phyloP scores from a whole-genome alignment of 306 rosid genomes.

The Oxytropis ochrocephala region DNA sequence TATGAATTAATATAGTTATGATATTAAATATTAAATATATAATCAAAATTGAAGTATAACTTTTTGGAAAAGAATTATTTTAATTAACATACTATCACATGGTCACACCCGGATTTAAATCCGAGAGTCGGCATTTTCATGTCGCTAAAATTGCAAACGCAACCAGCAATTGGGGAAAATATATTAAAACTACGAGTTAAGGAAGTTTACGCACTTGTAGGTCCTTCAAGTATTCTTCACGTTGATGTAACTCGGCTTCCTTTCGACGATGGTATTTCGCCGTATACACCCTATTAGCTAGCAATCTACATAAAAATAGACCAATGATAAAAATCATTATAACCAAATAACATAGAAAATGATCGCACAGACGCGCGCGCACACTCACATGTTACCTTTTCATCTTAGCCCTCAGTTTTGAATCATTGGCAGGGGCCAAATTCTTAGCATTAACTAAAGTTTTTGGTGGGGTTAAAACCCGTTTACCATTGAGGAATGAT shows the following conservation, averaged over 20 bases:
- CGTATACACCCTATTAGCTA: slow-evolving; percentile 1
- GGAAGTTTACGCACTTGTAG: background rate
- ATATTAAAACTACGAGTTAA: background rate
- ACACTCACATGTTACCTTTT: background rate
- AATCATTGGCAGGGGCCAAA: background rate
- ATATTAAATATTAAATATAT: too few species aligned
- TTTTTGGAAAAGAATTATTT: too few species aligned
- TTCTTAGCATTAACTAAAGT: background rate
- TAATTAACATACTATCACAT: too few species aligned
- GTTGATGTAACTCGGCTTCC: background rate
- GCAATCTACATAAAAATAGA: background rate
- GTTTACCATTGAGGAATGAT: background rate
- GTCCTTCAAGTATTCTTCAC: background rate
- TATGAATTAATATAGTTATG: too few species aligned
- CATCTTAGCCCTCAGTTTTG: background rate
- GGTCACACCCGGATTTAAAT: too few species aligned
- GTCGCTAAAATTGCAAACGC: too few species aligned
- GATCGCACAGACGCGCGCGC: background rate
- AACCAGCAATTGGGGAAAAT: background rate
- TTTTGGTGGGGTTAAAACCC: background rate
- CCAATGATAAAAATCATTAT: background rate
- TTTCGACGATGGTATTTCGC: background rate
- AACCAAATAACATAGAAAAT: background rate
- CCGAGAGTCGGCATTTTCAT: too few species aligned
- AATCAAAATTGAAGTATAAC: too few species aligned